A percentile compares a stretch with the other conserved stretches of the same genome.
Conservation (phyloP, 331 rosid genomes). For the Malus hybrid region DNA sequence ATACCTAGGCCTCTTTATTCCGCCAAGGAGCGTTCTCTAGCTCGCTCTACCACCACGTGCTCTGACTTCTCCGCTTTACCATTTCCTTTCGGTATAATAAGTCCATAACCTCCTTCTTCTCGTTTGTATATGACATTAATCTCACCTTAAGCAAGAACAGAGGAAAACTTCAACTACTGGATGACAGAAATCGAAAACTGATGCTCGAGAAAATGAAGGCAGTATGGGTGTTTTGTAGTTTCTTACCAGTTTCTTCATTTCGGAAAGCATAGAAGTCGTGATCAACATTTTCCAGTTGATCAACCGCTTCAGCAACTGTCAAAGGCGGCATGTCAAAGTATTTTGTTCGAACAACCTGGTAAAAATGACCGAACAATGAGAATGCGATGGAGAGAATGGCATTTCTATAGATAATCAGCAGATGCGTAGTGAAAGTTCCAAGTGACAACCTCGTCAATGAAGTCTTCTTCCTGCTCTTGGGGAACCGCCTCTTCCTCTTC, state of each 20-base stretch:
- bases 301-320: constrained; percentile 81
- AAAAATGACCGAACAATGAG: constrained; percentile 13
- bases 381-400: not conserved
- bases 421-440: not conserved
- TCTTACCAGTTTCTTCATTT: constrained; percentile 88
- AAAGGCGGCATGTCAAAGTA: constrained; percentile 96
- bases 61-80: constrained; percentile 41
- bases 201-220: not conserved
- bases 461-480: constrained; percentile 36
- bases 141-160: constrained; percentile 46
- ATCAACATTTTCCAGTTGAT: constrained; percentile 78
- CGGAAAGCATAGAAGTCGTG: constrained; percentile 89
- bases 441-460: constrained; percentile 45
- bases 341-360: constrained; percentile 81
- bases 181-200: constrained; percentile 1
- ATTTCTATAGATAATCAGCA: not conserved
- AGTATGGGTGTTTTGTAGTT: not conserved
- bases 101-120: constrained; percentile 84
- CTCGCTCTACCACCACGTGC: constrained; percentile 28
- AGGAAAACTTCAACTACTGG: constrained; percentile 7
- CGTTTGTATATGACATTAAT: constrained; percentile 76
- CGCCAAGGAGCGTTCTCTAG: constrained; percentile 44
- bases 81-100: constrained; percentile 69
- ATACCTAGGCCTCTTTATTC: constrained; percentile 36
- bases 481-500: constrained; percentile 25